Base-by-base conservation (phyloP, 1,284 basidiomycete genomes). In the Mycosarcoma maydis region DNA sequence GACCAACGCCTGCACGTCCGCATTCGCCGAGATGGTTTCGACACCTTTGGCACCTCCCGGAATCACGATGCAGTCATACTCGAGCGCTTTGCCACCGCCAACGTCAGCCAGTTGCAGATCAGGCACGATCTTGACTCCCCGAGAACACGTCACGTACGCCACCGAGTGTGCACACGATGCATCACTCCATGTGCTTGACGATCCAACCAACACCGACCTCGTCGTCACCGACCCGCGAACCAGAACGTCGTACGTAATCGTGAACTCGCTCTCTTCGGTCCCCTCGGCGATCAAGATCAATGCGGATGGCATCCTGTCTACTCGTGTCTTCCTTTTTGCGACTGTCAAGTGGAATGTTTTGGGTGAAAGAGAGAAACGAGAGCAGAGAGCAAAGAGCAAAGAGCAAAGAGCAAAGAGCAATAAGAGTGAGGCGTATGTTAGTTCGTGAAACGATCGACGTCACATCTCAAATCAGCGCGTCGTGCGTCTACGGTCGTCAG, bases 1-100 rank as follows among this genome's bases (percentile, higher is more conserved):
- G 11, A 93, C 85, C 13, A 92, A 84, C 0, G 83, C 81, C 77
- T 91, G 89, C 1, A 93, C 90, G 4, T 83, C 84, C 19, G 82
- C 72, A 62, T 86, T 88, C 29, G 83, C 82, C 3, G 89, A 86
- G 44, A 93, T 87, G 0, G 88, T 90, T 55, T 90, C 87, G 0
- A 92, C 90, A 13, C 92, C 92, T 76, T 88, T 88, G 0, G 88
- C 87, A 2, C 92, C 92, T 3, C 92, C 92, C 0, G 92, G 92
- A 30, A 94, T 87, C 45, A 93, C 84, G 13, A 92, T 75, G 0
- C 87, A 85, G 72, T 92, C 90, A 64, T 86, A 90, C 47, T 85
- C 62, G n/a, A 85, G 48, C 87, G 71, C 46, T 50, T 16, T 53
- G 19, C 49, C 53, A 2, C 68, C 66, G 2, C 56, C 48, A 7